Percentiles rank a stretch among this genome's conserved stretches.
Conservation (phyloP, 1,139 yeast species). For the Hyphopichia pseudoburtonii region DNA sequence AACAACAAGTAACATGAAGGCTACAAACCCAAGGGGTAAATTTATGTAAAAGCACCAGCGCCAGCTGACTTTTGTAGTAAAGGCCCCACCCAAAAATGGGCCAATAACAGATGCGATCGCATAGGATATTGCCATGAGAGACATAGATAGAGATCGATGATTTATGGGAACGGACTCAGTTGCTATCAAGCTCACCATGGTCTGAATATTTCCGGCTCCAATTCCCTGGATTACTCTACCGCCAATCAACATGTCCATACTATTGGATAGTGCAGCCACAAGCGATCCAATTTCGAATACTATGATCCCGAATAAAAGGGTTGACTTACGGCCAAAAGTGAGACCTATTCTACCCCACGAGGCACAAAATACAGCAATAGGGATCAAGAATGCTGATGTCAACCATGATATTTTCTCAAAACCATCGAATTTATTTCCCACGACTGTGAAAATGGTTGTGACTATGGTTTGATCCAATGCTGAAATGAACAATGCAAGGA, state of each 20-base stretch:
- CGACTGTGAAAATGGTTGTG: slow-evolving; percentile 18
- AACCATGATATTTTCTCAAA: slow-evolving; percentile 63
- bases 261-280: slow-evolving; percentile 54
- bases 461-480: slow-evolving; percentile 26
- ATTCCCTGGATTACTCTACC: slow-evolving; percentile 72
- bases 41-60: slow-evolving; percentile 28
- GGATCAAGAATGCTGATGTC: slow-evolving; percentile 57
- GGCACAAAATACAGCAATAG: slow-evolving; percentile 58
- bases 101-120: slow-evolving; percentile 23
- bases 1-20: slow-evolving; percentile 14
- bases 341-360: slow-evolving; percentile 63
- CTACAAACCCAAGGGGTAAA: slow-evolving; percentile 23
- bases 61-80: slow-evolving; percentile 22
- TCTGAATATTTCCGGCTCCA: slow-evolving; percentile 71
- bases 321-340: slow-evolving; percentile 59
- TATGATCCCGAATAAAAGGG: slow-evolving; percentile 48
- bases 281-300: slow-evolving; percentile 66
- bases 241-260: slow-evolving; percentile 63
- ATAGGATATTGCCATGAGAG: slow-evolving; percentile 18
- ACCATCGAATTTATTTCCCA: slow-evolving; percentile 44
- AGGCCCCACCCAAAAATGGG: slow-evolving; percentile 26
- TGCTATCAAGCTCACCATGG: slow-evolving; percentile 56
- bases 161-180: slow-evolving; percentile 59
- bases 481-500: slow-evolving; percentile 17
- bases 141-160: slow-evolving; percentile 44